phyloP scores from a whole-genome alignment of 2,329 filamentous ascomycete species.

The Cladobotryum protrusum region DNA sequence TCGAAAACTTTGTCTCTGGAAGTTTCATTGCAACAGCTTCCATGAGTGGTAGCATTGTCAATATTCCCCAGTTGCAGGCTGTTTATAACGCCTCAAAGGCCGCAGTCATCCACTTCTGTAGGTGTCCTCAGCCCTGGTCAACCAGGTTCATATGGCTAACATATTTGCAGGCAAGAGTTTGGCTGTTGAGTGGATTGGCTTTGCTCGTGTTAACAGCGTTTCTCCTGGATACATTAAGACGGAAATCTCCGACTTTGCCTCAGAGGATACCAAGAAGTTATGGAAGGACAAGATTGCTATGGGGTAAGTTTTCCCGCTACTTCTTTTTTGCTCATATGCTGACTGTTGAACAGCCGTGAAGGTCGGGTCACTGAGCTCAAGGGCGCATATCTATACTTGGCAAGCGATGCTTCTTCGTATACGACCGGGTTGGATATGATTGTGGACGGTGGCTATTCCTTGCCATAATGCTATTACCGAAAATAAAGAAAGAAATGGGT shows the following conservation, averaged over 20 bases:
- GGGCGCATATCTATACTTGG: slow-evolving; percentile 75
- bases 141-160: background rate
- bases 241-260: slow-evolving; percentile 61
- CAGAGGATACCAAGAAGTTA: slow-evolving; percentile 59
- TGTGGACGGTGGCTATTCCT: slow-evolving; percentile 68
- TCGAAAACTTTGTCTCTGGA: slow-evolving; percentile 55
- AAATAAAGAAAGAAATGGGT: no score
- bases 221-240: slow-evolving; percentile 73
- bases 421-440: slow-evolving; percentile 70
- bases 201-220: slow-evolving; percentile 65
- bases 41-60: slow-evolving; percentile 73
- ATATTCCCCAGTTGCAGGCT: slow-evolving; percentile 68
- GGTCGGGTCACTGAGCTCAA: slow-evolving; percentile 70
- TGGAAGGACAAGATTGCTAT: slow-evolving; percentile 78
- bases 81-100: slow-evolving; percentile 71
- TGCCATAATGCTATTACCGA: slow-evolving; percentile 31
- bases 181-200: slow-evolving; percentile 71
- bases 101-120: slow-evolving; percentile 53
- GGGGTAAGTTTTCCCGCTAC: slow-evolving; percentile 42
- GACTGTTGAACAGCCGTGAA: slow-evolving; percentile 48
- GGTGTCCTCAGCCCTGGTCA: slow-evolving; percentile 14
- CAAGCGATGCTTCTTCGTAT: slow-evolving; percentile 76
- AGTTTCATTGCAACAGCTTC: slow-evolving; percentile 74
- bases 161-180: slow-evolving; percentile 52
- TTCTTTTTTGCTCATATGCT: slow-evolving; percentile 6